Base-by-base conservation (phyloP, 495 filamentous ascomycete genomes). In the Chaetomidium leptoderma region DNA sequence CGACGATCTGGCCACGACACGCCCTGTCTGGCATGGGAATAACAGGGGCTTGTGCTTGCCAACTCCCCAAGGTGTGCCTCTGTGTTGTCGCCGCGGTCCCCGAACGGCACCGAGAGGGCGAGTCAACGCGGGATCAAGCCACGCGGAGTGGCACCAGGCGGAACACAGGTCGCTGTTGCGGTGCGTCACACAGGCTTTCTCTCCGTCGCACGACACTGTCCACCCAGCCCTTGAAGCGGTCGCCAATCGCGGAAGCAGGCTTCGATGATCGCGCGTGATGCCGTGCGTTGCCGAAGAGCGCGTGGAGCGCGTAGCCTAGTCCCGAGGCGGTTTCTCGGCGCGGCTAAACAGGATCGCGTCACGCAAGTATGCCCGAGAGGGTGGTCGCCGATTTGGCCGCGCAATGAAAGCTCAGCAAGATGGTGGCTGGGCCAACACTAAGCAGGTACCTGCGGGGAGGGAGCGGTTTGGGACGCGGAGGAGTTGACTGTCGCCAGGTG, bases 341-440 rank as follows among this genome's bases (percentile, higher is more conserved):
- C 62, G 66, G 63, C 66, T 71, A 67, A 67, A 66, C 62, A 57
- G 44, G 52, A 60, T 56, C 57, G 62, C 55, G 63, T 62, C 49
- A 60, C 63, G 58, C 53, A 56, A 44, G 40, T 44, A 53, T 37
- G 33, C 10, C 59, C 26, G 39, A 57, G 49, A 59, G 57, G 66
- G 61, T 61, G 64, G 66, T 36, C 64, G 64, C 62, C 53, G 19
- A 50, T 60, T 57, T 21, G 66, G 62, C 58, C 64, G 56, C 37
- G 47, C 44, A 53, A 35, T 53, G 27, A 53, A 49, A 54, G 33
- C 53, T 53, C 61, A 35, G 52, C 42, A 49, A 53, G 49, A 16
- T 37, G 59, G 63, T 66, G 61, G 58, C 63, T 68, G 61, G 59
- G 57, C 19, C 35, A 23, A 35, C 36, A 43, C 27, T 33, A 58